Conservation (phyloP, 2,329 filamentous ascomycete genomes). For the Ophiostoma himal-ulmi region DNA sequence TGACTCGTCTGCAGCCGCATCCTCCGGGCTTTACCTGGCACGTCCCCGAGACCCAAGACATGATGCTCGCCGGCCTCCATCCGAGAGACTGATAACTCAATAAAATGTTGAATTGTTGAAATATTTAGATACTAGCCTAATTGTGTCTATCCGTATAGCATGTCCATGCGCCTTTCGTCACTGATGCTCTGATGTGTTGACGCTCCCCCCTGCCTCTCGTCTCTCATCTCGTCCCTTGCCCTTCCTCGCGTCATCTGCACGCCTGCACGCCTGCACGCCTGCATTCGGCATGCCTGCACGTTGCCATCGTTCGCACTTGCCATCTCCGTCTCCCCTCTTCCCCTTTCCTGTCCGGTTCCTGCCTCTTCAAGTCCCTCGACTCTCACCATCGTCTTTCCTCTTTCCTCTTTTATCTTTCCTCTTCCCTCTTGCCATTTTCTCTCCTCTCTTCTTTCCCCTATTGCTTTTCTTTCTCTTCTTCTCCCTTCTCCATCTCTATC, state of each 20-base stretch:
- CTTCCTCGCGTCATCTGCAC: not conserved
- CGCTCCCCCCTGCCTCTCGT: too few species aligned
- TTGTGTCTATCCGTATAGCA: too few species aligned
- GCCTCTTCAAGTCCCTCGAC: not conserved
- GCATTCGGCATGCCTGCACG: not conserved
- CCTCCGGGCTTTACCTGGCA: conserved; percentile 1
- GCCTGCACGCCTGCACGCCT: not conserved
- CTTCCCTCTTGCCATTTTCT: not conserved
- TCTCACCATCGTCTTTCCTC: not conserved
- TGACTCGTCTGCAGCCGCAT: not conserved
- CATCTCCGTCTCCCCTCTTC: not conserved
- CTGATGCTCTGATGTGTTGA: too few species aligned
- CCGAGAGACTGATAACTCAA: not conserved
- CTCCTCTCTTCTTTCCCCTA: not conserved
- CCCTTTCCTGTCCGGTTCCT: not conserved
- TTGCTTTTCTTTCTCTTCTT: not conserved
- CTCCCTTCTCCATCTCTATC: not conserved
- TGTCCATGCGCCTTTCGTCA: too few species aligned
- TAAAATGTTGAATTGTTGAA: too few species aligned
- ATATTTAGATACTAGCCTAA: too few species aligned
- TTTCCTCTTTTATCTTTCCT: not conserved
- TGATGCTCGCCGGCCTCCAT: not conserved
- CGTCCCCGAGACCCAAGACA: conserved; percentile 4
- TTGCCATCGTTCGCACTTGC: not conserved
- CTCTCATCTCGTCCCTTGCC: not conserved